Evolutionary conservation across 257 asterid species (phyloP).

Genomic region (Scutellaria minor): DNA sequence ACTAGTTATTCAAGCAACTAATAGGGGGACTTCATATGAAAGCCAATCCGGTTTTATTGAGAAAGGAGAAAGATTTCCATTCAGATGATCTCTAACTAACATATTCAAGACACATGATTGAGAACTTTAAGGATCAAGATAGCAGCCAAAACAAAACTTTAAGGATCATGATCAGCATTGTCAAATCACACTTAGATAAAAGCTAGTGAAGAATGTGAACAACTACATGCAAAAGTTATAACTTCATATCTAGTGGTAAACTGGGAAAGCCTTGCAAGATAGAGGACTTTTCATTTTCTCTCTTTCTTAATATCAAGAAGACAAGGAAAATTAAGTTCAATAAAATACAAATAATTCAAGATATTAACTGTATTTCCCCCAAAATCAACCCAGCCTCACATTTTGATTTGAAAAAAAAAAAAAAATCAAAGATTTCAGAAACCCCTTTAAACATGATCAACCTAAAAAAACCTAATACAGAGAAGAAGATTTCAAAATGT

Average conservation of each 20-base stretch:
- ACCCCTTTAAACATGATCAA: background rate
- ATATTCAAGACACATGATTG: background rate
- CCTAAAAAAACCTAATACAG: background rate
- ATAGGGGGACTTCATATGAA: too few relatives aligned
- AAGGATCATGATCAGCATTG: background rate
- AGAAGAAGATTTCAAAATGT: background rate
- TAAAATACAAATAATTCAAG: background rate
- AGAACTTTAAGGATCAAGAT: background rate
- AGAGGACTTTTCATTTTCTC: background rate
- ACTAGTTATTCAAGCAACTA: background rate
- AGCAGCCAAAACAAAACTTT: too few relatives aligned
- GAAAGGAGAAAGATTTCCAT: too few relatives aligned
- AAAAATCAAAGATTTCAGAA: conserved; percentile 15
- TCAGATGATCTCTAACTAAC: background rate
- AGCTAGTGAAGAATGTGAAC: too few relatives aligned
- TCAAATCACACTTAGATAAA: too few relatives aligned
- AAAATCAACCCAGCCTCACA: background rate
- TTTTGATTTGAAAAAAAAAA: background rate
- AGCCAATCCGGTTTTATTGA: too few relatives aligned
- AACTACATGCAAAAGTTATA: too few relatives aligned
- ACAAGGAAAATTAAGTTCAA: background rate
- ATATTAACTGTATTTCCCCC: background rate
- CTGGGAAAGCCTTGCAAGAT: too few relatives aligned
- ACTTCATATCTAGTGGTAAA: too few relatives aligned
- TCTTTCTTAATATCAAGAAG: conserved; percentile 1